Conservation (phyloP, 176 grass and related monocot species). For the Musa beccarii region DNA sequence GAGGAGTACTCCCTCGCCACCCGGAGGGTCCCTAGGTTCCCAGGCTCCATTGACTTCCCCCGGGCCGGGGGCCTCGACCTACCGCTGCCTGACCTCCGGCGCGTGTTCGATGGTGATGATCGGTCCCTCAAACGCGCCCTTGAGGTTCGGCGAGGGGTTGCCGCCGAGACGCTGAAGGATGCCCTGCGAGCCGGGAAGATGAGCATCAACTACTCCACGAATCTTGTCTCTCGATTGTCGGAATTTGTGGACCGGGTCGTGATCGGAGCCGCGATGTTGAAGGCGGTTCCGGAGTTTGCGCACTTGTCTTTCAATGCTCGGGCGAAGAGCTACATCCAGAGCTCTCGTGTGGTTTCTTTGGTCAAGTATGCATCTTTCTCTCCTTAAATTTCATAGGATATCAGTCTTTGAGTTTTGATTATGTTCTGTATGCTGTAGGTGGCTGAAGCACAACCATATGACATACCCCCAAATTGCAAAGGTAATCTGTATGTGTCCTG, state of each 20-base stretch:
- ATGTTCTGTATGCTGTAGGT: constrained; percentile 38
- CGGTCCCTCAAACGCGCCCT: constrained; percentile 49
- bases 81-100: not conserved
- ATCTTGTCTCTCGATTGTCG: constrained; percentile 39
- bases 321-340: constrained; percentile 49
- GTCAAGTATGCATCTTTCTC: constrained; percentile 58
- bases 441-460: constrained; percentile 92
- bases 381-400: not conserved
- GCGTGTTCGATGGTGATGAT: constrained; percentile 18
- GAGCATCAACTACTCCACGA: constrained; percentile 66
- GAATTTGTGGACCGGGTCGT: constrained; percentile 67
- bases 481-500: constrained; percentile 54
- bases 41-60: constrained; percentile 49
- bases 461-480: constrained; percentile 76
- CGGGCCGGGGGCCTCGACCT: not conserved
- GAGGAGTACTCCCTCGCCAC: constrained; percentile 61
- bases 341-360: constrained; percentile 49
- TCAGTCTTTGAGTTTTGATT: not conserved
- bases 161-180: constrained; percentile 42
- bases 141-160: constrained; percentile 66
- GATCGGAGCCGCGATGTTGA: constrained; percentile 54
- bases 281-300: constrained; percentile 47
- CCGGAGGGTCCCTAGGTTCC: constrained; percentile 54
- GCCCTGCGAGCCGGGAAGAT: constrained; percentile 41
- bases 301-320: constrained; percentile 84